Base-by-base conservation (phyloP, 1,284 basidiomycete species). In the Trichosporon sp. region DNA sequence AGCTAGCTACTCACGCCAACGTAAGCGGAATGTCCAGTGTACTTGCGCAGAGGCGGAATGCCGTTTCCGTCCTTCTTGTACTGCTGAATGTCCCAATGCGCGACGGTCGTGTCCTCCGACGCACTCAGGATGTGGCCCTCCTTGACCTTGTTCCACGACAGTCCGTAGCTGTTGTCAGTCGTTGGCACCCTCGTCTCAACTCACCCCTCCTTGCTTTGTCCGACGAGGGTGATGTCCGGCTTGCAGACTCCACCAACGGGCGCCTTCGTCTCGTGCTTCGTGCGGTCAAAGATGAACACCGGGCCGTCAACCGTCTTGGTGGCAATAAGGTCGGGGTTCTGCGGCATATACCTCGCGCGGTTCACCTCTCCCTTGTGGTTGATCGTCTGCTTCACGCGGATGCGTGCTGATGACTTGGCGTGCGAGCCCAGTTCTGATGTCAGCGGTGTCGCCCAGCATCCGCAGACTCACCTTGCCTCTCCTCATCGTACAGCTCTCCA, bases 361-460 rank as follows among this genome's bases (percentile, higher is more conserved):
- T 99, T 99, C 77, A 99, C 93, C 83, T 99, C 97, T 64, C 95
- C 95, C 9, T 89, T 88, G 83, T 99, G 97, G 81, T 95, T 95
- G 85, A 99, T 99, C 72, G 89, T 91, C 81, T 99, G 97, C 35
- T 91, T 91, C 78, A 98, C 89, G 77, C 92, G 90, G 72, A 99
- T 89, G 29, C 93, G 89, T 0, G 95, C 92, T 47, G 79, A 85
- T 5, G 90, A 87, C 44, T 93, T 89, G 18, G 88, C 89, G 82
- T 95, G 89, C 2, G 91, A 91, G 31, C 93, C 94, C 47, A 96
- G 89, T 83, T 96, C 94, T 85, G 74, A 5, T 23, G 47, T 63
- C 42, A 70, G 68, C 60, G 12, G 18, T 1, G 4, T 58, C 1
- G 9, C 8, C 23, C 21, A 23, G 15, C 29, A 21, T 11, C 12